Base-by-base conservation (phyloP, 2,329 filamentous ascomycete genomes). In the Arthrocladium fulminans region DNA sequence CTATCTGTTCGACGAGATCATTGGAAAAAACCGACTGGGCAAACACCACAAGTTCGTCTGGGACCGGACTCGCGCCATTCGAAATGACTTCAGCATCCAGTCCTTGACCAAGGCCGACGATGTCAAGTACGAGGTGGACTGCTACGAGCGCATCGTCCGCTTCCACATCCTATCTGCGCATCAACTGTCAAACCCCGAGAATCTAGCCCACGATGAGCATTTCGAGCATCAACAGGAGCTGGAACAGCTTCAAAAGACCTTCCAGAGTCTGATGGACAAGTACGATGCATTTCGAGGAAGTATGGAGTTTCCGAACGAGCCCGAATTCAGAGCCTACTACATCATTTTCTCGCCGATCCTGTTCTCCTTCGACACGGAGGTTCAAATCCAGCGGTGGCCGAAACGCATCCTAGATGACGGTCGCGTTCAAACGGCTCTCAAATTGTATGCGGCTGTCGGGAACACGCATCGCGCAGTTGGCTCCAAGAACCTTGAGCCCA, bases 21-120 rank as follows among this genome's bases (percentile, higher is more conserved):
- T 82, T 48, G 69, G 68, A 34, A 72, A 76, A 23, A 68, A 74
- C 15, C 64, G 67, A 25, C 65, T 79, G 44, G 71, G 67, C 1
- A 61, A 69, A n/a, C 71, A 80, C 10, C 76, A 82, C 57, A 73
- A 75, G 51, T 83, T 81, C 60, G 72, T 83, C 22, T 83, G 80
- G 80, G 79, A 83, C 59, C 72, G 80, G 15, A 81, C 79, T 27
- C 72, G 80, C 40, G 79, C 77, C 3, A 75, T 83, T 50, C 73
- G 80, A 34, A 83, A 82, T 57, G 80, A 83, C 59, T 77, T 82
- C 44, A 77, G 77, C 2, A 80, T 81, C 17, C 78, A 81, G 60
- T 74, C 78, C 57, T 65, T 81, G 49, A 74, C 73, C 6, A 75
- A 73, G 52, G 61, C 67, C n/a, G 66, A 70, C n/a, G 74, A 81